Conservation (phyloP, 139 green algal species). For the Eudorina sp. region DNA sequence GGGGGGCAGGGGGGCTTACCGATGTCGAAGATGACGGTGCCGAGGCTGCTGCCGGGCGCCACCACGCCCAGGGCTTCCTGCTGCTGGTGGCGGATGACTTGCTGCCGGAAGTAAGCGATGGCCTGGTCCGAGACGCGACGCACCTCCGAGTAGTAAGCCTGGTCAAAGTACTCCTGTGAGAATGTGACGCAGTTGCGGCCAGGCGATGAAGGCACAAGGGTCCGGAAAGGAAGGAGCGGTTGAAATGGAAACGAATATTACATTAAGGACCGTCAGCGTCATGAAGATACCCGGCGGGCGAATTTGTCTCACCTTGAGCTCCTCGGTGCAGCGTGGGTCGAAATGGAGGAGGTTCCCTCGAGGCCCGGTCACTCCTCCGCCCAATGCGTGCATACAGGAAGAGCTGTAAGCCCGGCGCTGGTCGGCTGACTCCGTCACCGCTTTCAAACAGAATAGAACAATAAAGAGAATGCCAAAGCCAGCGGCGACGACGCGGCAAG, state of each 20-base stretch:
- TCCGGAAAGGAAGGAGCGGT: too few relatives aligned
- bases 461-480: background rate
- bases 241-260: too few relatives aligned
- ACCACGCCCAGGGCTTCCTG: background rate
- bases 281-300: too few relatives aligned
- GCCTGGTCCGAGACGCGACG: constrained; percentile 19
- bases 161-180: constrained; percentile 33
- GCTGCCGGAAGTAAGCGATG: constrained; percentile 12
- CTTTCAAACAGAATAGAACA: background rate
- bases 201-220: too few relatives aligned
- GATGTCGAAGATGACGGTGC: constrained; percentile 42
- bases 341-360: constrained; percentile 29
- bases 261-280: too few relatives aligned
- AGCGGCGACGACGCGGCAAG: background rate
- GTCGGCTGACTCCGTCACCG: background rate
- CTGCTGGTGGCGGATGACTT: background rate
- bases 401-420: background rate
- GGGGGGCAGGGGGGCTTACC: background rate
- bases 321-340: background rate
- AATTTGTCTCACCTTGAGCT: constrained; percentile 29
- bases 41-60: background rate
- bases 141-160: constrained; percentile 34
- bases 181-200: too few relatives aligned
- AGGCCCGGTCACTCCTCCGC: constrained; percentile 26
- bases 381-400: constrained; percentile 36